A percentile compares a stretch with the other conserved stretches of the same genome.
Evolutionary conservation across 176 grass and related monocot species (phyloP).

Genomic region (Triticum urartu): DNA sequence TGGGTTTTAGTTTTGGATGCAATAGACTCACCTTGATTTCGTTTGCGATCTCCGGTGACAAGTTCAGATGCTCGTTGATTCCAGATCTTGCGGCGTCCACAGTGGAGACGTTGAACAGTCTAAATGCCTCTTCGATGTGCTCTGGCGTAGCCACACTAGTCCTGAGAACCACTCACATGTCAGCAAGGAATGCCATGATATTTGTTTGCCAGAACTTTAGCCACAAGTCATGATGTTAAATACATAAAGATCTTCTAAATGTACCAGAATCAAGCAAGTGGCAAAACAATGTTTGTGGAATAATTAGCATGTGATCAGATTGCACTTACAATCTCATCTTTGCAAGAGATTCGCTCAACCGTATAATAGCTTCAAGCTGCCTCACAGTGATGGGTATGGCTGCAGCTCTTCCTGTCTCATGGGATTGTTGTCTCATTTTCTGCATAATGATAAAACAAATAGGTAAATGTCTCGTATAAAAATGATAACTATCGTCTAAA

Average conservation of each 20-base stretch:
- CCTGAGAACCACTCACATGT: constrained; percentile 40
- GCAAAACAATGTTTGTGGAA: neutral
- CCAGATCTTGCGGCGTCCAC: constrained; percentile 92
- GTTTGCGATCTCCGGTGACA: constrained; percentile 91
- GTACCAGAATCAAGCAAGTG: neutral
- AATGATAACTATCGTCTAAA: neutral
- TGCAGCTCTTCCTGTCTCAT: constrained; percentile 80
- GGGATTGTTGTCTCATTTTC: constrained; percentile 98
- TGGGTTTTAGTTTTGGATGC: neutral
- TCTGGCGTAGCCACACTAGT: constrained; percentile 85
- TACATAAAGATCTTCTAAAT: neutral
- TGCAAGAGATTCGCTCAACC: constrained; percentile 95
- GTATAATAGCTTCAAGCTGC: constrained; percentile 97
- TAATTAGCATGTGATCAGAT: constrained; percentile 6
- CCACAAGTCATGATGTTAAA: neutral
- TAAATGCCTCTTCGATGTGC: constrained; percentile 96
- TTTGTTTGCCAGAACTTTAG: neutral
- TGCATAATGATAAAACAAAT: constrained; percentile 30
- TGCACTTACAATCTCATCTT: constrained; percentile 92
- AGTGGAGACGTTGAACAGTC: constrained; percentile 85
- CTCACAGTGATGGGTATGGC: constrained; percentile 96
- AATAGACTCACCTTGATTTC: constrained; percentile 75
- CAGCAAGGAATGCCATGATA: neutral
- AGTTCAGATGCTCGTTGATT: constrained; percentile 94
- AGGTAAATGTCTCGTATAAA: neutral